phyloP scores from a whole-genome alignment of 768 basidiomycete genomes.

The Termitomyces sp. region DNA sequence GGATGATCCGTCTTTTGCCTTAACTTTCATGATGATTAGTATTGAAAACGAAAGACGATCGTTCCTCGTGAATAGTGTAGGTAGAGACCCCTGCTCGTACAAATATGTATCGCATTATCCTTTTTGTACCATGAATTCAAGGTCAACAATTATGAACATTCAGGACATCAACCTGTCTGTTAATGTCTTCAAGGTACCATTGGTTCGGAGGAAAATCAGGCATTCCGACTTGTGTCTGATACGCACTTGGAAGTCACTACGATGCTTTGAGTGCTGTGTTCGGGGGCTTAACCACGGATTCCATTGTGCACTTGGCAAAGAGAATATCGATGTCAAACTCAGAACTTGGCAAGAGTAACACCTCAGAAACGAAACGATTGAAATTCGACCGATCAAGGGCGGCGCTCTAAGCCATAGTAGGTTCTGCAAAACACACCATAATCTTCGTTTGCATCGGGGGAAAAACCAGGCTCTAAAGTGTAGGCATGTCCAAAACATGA shows the following conservation, averaged over 20 bases:
- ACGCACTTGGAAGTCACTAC: not conserved
- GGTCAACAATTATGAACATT: not conserved
- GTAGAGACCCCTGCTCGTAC: too few species aligned
- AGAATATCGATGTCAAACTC: not conserved
- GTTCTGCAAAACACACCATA: not conserved
- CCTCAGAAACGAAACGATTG: not conserved
- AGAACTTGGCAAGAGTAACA: not conserved
- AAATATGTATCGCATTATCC: not conserved
- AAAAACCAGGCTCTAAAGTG: not conserved
- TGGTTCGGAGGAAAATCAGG: not conserved
- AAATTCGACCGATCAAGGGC: not conserved
- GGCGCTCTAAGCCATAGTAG: too few species aligned
- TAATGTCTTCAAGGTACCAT: too few species aligned
- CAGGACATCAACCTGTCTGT: not conserved
- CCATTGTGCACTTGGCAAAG: not conserved
- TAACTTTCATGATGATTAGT: too few species aligned
- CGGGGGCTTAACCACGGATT: not conserved
- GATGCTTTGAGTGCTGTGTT: not conserved
- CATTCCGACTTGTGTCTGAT: not conserved
- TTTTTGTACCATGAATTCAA: not conserved
- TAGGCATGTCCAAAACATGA: not conserved
- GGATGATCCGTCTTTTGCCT: too few species aligned
- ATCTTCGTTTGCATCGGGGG: not conserved
- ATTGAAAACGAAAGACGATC: too few species aligned
- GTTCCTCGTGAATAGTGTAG: too few species aligned